These are phyloP conservation scores for Xylaria sp. DNA, from an alignment of 2,329 filamentous ascomycete genomes.

Conservation along the genomic window DNA sequence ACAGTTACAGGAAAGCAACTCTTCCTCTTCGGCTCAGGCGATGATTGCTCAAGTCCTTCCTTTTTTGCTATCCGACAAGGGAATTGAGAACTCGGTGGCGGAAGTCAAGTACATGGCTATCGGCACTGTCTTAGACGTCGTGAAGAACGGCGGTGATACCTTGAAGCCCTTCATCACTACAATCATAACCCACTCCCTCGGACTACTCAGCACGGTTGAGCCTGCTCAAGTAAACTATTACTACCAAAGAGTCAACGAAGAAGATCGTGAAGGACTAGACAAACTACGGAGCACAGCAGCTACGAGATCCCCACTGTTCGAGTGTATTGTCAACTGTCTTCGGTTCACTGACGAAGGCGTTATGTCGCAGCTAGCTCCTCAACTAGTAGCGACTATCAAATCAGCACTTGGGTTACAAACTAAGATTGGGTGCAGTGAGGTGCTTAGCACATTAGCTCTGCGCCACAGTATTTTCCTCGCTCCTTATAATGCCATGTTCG, in stretches of 20 bases:
- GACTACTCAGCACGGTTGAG: conserved; percentile 87
- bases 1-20: conserved; percentile 82
- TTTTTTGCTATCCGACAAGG: conserved; percentile 88
- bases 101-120: conserved; percentile 88
- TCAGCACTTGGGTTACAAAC: conserved; percentile 90
- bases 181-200: conserved; percentile 83
- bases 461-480: conserved; percentile 80
- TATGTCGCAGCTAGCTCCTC: conserved; percentile 79
- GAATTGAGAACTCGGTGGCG: conserved; percentile 86
- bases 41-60: conserved; percentile 91
- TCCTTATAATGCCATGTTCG: conserved; percentile 78
- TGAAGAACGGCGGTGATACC: conserved; percentile 86
- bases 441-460: conserved; percentile 86
- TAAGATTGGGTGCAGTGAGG: conserved; percentile 89
- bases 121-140: conserved; percentile 85
- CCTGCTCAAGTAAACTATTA: conserved; percentile 91
- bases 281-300: conserved; percentile 85
- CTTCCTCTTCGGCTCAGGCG: conserved; percentile 74
- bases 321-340: conserved; percentile 89
- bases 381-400: conserved; percentile 83
- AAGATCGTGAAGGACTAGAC: conserved; percentile 90
- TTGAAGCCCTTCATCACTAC: conserved; percentile 83
- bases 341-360: conserved; percentile 82
- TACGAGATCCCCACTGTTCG: conserved; percentile 87
- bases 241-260: conserved; percentile 87